Evolutionary conservation across 2,329 filamentous ascomycete species (phyloP).

Genomic region (Nemania sp.): DNA sequence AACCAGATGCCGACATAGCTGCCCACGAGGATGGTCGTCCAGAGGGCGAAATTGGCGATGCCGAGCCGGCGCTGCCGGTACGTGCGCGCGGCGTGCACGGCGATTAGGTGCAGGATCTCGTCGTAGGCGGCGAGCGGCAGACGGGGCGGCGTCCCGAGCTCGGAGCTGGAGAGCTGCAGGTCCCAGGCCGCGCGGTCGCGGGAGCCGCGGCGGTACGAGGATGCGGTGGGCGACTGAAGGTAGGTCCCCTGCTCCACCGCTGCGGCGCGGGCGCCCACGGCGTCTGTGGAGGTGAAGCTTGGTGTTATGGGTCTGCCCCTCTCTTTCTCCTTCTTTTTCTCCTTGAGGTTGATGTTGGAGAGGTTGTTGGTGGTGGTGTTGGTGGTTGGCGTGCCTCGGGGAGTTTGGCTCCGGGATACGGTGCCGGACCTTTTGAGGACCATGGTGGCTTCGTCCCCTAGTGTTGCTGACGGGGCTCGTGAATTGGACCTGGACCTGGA

Average conservation of each 20-base stretch:
- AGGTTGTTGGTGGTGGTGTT: constrained; percentile 4
- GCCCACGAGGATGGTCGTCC: constrained; percentile 74
- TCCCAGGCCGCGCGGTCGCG: constrained; percentile 51
- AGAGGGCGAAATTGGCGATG: constrained; percentile 76
- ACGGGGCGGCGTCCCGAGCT: constrained; percentile 43
- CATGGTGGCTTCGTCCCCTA: constrained; percentile 10
- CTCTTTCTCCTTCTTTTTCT: constrained; percentile 25
- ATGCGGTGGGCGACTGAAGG: constrained; percentile 55
- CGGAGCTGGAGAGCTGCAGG: constrained; percentile 44
- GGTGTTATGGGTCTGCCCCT: constrained; percentile 29
- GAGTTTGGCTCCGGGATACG: constrained; percentile 20
- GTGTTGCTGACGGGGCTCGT: constrained; percentile 12
- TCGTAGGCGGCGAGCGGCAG: constrained; percentile 70
- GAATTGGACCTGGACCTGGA: constrained; percentile 24
- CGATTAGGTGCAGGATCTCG: constrained; percentile 77
- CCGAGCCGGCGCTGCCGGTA: constrained; percentile 77
- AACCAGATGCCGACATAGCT: constrained; percentile 90
- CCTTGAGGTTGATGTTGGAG: constrained; percentile 14
- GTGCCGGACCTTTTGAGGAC: constrained; percentile 23
- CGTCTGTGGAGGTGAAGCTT: constrained; percentile 36
- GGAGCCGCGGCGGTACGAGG: constrained; percentile 44
- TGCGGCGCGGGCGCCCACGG: constrained; percentile 41
- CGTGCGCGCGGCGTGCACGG: constrained; percentile 77
- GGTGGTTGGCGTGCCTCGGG: constrained; percentile 16
- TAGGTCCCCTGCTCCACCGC: constrained; percentile 54